Evolutionary conservation across 1,139 yeast genomes (phyloP).

Genomic region (Diutina mesorugosa): DNA sequence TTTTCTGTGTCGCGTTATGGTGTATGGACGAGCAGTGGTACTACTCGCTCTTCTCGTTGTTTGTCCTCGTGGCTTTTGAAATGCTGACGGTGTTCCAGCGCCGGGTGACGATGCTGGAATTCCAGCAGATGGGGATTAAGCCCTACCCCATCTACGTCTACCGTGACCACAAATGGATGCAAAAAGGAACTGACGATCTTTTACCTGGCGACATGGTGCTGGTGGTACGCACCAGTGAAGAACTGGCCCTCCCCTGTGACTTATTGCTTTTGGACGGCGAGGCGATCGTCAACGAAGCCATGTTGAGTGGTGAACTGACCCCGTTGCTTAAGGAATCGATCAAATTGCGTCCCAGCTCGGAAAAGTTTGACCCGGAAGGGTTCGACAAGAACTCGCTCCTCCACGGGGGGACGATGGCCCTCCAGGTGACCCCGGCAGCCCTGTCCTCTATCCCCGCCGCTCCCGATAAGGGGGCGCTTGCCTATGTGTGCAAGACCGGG

Average conservation of each 20-base stretch:
- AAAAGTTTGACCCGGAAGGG: slow-evolving; percentile 60
- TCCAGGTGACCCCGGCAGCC: slow-evolving; percentile 53
- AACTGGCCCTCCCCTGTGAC: slow-evolving; percentile 94
- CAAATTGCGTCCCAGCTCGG: slow-evolving; percentile 66
- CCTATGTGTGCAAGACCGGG: slow-evolving; percentile 86
- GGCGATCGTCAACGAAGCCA: slow-evolving; percentile 92
- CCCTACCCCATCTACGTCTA: slow-evolving; percentile 70
- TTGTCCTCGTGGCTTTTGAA: slow-evolving; percentile 89
- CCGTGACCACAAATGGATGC: slow-evolving; percentile 61
- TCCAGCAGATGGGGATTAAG: slow-evolving; percentile 94
- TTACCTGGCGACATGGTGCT: slow-evolving; percentile 92
- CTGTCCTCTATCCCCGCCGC: slow-evolving; percentile 43
- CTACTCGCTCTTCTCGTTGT: slow-evolving; percentile 78
- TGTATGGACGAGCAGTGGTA: slow-evolving; percentile 96
- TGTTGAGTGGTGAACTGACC: slow-evolving; percentile 97
- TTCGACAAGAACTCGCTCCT: slow-evolving; percentile 80
- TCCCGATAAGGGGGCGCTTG: slow-evolving; percentile 90
- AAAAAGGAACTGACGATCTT: slow-evolving; percentile 58
- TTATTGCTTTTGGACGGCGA: slow-evolving; percentile 74
- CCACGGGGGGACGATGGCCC: slow-evolving; percentile 94
- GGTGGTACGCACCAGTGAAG: slow-evolving; percentile 77
- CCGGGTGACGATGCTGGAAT: slow-evolving; percentile 86
- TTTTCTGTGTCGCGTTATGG: slow-evolving; percentile 94
- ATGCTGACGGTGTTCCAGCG: slow-evolving; percentile 93
- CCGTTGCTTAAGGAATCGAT: slow-evolving; percentile 90